phyloP scores from a whole-genome alignment of 805 yeast genomes.

The Kuraishia floccosa region DNA sequence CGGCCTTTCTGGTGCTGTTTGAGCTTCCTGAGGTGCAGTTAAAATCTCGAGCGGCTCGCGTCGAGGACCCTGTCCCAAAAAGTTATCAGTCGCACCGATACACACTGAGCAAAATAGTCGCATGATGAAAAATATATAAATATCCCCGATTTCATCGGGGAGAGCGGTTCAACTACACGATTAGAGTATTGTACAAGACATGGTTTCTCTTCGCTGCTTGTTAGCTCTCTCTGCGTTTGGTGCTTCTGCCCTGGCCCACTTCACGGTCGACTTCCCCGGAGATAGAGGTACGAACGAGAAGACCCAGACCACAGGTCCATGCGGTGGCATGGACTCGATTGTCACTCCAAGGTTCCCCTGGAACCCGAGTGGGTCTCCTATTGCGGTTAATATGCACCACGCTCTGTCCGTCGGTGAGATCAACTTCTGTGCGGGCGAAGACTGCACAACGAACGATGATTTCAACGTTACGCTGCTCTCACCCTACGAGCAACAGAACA shows the following conservation, averaged over 20 bases:
- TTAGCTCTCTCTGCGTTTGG: too few species aligned
- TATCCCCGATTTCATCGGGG: too few species aligned
- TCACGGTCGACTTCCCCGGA: constrained; percentile 19
- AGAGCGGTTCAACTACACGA: too few species aligned
- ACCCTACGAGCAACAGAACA: constrained; percentile 10
- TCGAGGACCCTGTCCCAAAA: too few species aligned
- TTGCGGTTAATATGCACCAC: constrained; percentile 13
- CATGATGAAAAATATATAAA: too few species aligned
- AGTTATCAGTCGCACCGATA: too few species aligned
- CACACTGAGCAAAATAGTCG: too few species aligned
- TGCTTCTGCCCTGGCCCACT: constrained; percentile 11
- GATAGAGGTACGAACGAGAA: constrained; percentile 18
- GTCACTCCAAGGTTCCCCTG: constrained; percentile 16
- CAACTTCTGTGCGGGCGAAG: constrained; percentile 12
- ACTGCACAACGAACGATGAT: constrained; percentile 11
- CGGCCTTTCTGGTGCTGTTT: too few species aligned
- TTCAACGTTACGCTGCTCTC: constrained; percentile 12
- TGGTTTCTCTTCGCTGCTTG: too few species aligned
- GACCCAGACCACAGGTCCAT: constrained; percentile 16
- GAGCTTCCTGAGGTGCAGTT: too few species aligned
- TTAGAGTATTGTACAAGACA: too few species aligned
- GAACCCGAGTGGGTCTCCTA: constrained; percentile 20
- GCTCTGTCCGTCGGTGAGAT: constrained; percentile 12
- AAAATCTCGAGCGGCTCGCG: too few species aligned
- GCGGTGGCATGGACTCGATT: constrained; percentile 16